phyloP scores from a whole-genome alignment of 2,329 filamentous ascomycete species.

The Pseudogymnoascus sp. region DNA sequence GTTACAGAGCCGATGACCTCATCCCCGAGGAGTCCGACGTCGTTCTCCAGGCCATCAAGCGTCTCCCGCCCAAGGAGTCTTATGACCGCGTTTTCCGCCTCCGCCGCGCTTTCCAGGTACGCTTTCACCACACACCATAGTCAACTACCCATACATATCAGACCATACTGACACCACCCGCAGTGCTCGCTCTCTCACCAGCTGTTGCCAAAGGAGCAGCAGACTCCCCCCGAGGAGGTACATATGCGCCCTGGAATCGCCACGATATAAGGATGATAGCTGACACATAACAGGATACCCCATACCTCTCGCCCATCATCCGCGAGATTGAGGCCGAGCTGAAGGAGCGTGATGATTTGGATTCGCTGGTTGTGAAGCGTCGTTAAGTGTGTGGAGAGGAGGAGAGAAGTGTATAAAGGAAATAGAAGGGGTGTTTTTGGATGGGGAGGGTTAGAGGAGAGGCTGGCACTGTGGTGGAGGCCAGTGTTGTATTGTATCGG shows the following conservation, averaged over 20 bases:
- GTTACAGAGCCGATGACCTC: constrained; percentile 79
- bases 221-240: constrained; percentile 63
- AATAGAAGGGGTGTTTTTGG: neutral
- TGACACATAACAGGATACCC: constrained; percentile 46
- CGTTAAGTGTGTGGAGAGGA: neutral
- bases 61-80: constrained; percentile 79
- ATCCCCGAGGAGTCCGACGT: constrained; percentile 86
- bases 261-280: neutral
- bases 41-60: constrained; percentile 82
- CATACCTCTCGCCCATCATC: constrained; percentile 63
- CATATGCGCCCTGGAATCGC: constrained; percentile 23
- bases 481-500: constrained; percentile 2
- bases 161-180: constrained; percentile 13
- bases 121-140: constrained; percentile 13
- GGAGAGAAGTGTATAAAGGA: neutral
- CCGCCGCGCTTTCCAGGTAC: constrained; percentile 86
- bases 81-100: constrained; percentile 98
- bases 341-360: constrained; percentile 62
- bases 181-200: constrained; percentile 55
- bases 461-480: neutral
- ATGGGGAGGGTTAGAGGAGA: neutral
- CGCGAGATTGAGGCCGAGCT: constrained; percentile 61
- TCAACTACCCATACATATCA: no score
- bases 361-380: constrained; percentile 53
- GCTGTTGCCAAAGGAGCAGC: constrained; percentile 56